Percentiles rank a stretch among this genome's conserved stretches.
Evolutionary conservation across 345 rosid species (phyloP).

Genomic region (Citrus sinensis): DVS_A1.0 CM039169.1:22934501-22935000

Average conservation of each 20-base stretch:
- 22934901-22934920: not conserved
- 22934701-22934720: not conserved
- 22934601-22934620: no score
- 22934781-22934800: conserved; percentile 1
- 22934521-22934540: no score
- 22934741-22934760: not conserved
- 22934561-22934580: no score
- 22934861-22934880: not conserved
- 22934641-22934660: not conserved
- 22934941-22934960: conserved; percentile 6
- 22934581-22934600: no score
- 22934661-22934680: conserved; percentile 14
- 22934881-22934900: conserved; percentile 8
- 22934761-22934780: conserved; percentile 5
- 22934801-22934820: not conserved
- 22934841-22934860: not conserved
- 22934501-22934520: no score
- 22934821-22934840: conserved; percentile 25
- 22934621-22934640: not conserved
- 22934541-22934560: no score
- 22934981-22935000: not conserved
- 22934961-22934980: not conserved
- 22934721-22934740: not conserved
- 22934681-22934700: not conserved
- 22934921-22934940: not conserved